phyloP scores from a whole-genome alignment of 2,329 filamentous ascomycete genomes.

The Calonectria fujianensis region DNA sequence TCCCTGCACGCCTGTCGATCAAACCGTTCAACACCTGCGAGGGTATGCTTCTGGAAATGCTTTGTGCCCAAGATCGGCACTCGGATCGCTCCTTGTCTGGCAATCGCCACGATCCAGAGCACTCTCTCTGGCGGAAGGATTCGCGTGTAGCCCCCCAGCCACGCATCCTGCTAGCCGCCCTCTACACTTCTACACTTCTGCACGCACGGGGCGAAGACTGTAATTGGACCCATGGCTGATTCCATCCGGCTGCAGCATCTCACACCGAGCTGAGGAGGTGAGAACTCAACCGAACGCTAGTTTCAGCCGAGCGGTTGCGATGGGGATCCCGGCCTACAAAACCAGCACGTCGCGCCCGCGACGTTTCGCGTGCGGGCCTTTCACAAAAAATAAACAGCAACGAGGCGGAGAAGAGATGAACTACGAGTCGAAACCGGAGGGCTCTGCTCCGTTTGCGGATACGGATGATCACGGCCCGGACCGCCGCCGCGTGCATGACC shows the following conservation, averaged over 20 bases:
- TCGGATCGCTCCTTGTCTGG: slow-evolving; percentile 1
- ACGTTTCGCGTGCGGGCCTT: slow-evolving; percentile 3
- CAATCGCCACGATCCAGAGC: slow-evolving; percentile 13
- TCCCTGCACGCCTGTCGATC: slow-evolving; percentile 37
- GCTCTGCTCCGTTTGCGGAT: slow-evolving; percentile 6
- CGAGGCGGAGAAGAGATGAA: slow-evolving; percentile 28
- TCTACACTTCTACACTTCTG: background rate
- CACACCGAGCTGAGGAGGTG: slow-evolving; percentile 2
- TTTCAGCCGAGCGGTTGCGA: slow-evolving; percentile 13
- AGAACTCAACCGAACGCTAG: slow-evolving; percentile 26
- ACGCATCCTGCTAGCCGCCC: slow-evolving; percentile 1
- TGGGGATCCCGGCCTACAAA: slow-evolving; percentile 15
- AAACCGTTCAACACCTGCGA: slow-evolving; percentile 33
- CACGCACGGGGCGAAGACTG: slow-evolving; percentile 21
- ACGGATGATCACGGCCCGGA: slow-evolving; percentile 30
- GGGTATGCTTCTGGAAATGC: slow-evolving; percentile 28
- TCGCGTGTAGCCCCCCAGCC: background rate
- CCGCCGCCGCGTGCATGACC: slow-evolving; percentile 32
- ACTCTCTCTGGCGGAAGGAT: background rate
- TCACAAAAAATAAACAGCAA: background rate
- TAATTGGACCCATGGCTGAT: slow-evolving; percentile 21
- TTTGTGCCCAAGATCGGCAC: slow-evolving; percentile 10
- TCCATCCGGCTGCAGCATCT: slow-evolving; percentile 27
- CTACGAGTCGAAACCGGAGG: slow-evolving; percentile 7
- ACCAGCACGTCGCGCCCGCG: slow-evolving; percentile 14